These are phyloP conservation scores for Xylariaceae sp. DNA, from an alignment of 2,329 filamentous ascomycete genomes.

Conservation along the genomic window DNA sequence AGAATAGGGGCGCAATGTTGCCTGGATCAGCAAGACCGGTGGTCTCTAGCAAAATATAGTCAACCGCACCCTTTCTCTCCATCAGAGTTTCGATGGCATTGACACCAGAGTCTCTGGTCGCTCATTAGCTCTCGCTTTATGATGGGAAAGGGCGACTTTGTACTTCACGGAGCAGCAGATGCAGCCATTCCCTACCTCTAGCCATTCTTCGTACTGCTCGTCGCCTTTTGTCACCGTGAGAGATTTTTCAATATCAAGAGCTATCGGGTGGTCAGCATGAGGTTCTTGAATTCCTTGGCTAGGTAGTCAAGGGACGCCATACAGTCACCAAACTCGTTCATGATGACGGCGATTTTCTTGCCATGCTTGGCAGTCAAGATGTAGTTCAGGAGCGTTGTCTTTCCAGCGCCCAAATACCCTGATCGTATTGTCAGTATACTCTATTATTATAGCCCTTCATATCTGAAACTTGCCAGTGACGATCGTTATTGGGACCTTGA, in stretches of 20 bases:
- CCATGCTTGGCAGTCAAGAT: conserved; percentile 92
- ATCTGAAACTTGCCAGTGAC: conserved; percentile 57
- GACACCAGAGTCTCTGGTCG: conserved; percentile 74
- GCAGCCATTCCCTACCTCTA: conserved; percentile 93
- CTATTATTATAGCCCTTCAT: background rate
- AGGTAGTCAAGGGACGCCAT: conserved; percentile 32
- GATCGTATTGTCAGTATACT: conserved; percentile 10
- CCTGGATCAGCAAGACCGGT: conserved; percentile 93
- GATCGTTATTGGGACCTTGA: conserved; percentile 78
- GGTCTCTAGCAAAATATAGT: conserved; percentile 96
- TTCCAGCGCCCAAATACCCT: conserved; percentile 94
- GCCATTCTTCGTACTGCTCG: conserved; percentile 84
- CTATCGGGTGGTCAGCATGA: conserved; percentile 38
- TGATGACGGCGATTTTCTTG: conserved; percentile 95
- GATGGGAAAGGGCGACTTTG: background rate
- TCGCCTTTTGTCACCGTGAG: conserved; percentile 83
- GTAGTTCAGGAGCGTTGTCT: conserved; percentile 93
- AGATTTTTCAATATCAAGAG: conserved; percentile 91
- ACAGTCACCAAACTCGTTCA: conserved; percentile 90
- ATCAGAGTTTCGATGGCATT: conserved; percentile 94
- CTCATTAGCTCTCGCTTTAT: conserved; percentile 22
- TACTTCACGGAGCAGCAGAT: conserved; percentile 97
- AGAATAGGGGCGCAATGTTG: conserved; percentile 92
- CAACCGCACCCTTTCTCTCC: conserved; percentile 87
- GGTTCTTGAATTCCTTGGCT: background rate